Base-by-base conservation (phyloP, 83 land plant genomes). In the Thuja plicata region DNA sequence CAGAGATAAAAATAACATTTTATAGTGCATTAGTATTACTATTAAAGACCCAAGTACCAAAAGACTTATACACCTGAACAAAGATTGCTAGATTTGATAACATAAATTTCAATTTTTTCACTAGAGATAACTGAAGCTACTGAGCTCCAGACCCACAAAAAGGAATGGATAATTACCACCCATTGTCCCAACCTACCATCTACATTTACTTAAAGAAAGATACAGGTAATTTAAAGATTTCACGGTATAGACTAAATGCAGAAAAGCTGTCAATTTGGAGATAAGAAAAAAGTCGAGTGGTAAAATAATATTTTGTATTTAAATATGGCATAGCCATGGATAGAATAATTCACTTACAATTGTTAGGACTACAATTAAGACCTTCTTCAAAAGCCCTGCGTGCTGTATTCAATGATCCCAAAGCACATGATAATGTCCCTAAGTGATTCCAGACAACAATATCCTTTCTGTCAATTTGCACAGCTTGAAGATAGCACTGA, bases 341-440 rank as follows among this genome's bases (percentile, higher is more conserved):
- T 10, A 52, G 5, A 9, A 86, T 54, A 9, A 70, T 71, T 45
- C 60, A 27, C 97, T 93, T 93, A 98, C 99, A 98, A 88, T 98
- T 97, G 79, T 97, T 98, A 16, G 99, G 99, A 87, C 99, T 98
- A 94, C 99, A 98, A 73, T 91, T 85, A 78, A 98, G 96, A 37
- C 99, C 99, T 91, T 96, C 96, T 88, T 98, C 99, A 93, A 98
- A 98, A 40, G 99, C 99, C 95, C 96, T 95, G n/a, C 99, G 96
- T 34, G 99, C 95, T 35, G 95, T 93, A 88, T 93, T 97, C 76
- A 96, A 88, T 16, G 89, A 88, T 1, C 96, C 99, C 92, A 98
- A 94, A 30, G 93, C 89, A 88, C 99, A 98, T 41, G 99, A 92
- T 37, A 98, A 87, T 54, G 99, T 98, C 82, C 99, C 99, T 52